Evolutionary conservation across 1,139 yeast genomes (phyloP), one percentile per base, ranked within the genome.

Genomic region (Torulaspora globosa): DNA sequence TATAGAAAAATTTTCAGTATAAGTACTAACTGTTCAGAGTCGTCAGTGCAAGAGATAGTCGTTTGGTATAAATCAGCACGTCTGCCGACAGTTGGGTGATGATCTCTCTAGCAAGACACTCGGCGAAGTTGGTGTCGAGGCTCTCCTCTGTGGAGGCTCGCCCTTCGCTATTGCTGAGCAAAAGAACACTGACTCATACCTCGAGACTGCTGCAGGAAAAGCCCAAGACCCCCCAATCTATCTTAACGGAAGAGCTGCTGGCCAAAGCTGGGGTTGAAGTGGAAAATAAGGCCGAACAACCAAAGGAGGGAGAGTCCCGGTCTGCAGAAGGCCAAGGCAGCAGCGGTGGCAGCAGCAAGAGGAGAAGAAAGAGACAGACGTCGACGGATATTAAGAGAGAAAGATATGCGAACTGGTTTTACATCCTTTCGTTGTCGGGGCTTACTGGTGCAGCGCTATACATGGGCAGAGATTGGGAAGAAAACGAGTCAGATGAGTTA

Each of bases 401-500:
- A 66, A 75, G 72, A 58, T 76, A 78, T 55, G 89, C 92, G 46
- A 82, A 80, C 63, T 70, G 80, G 69, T 81, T 83, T 60, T 84
- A 84, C 67, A 63, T 81, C 46, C 75, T 79, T 18, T 63, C 85
- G 36, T 70, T 86, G n/a, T 79, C 80, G 19, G 76, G 78, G 2
- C 54, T 80, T 33, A 84, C 81, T 16, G 90, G 88, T 27, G 73
- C 78, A 39, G 87, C 80, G 8, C 41, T 59, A 15, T 92, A 86
- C 67, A 68, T 88, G 71, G 77, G 84, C 46, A 81, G 98, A 67
- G 82, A 89, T 60, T 90, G 96, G 90, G 96, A 87, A 53, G 80
- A 77, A 12, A 84, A 74, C 49, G 94, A 84, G 55, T 85, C 84
- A 53, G 80, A 77, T 50, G 74, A 76, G 53, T 65, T 71, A 46